phyloP scores from a whole-genome alignment of 2,329 filamentous ascomycete genomes.

The Xylaria sp. region DNA sequence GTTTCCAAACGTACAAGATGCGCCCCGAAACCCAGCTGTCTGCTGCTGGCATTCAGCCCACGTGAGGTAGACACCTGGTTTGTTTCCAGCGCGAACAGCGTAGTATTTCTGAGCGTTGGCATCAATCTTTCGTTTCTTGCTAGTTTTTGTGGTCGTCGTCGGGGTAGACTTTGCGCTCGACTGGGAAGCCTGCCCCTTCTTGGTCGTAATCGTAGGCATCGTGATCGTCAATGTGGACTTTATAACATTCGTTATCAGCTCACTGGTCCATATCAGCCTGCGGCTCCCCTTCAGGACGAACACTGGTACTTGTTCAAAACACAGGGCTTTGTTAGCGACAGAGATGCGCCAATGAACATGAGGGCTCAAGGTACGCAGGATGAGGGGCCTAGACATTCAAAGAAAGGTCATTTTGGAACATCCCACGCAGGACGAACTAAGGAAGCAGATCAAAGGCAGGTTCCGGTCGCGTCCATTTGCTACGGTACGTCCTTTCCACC shows the following conservation, averaged over 20 bases:
- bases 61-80: slow-evolving; percentile 65
- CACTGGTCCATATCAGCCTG: slow-evolving; percentile 36
- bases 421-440: slow-evolving; percentile 21
- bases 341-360: slow-evolving; percentile 18
- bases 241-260: slow-evolving; percentile 14
- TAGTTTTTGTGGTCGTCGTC: slow-evolving; percentile 28
- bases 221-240: slow-evolving; percentile 25
- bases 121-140: slow-evolving; percentile 57
- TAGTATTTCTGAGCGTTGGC: slow-evolving; percentile 62
- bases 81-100: slow-evolving; percentile 62
- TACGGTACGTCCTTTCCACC: slow-evolving; percentile 8
- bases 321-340: slow-evolving; percentile 35
- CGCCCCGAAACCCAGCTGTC: slow-evolving; percentile 66
- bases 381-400: slow-evolving; percentile 35
- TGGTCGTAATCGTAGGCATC: slow-evolving; percentile 35
- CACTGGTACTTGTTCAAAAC: slow-evolving; percentile 33
- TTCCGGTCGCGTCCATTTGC: slow-evolving; percentile 37
- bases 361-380: slow-evolving; percentile 27
- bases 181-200: slow-evolving; percentile 28
- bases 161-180: slow-evolving; percentile 17
- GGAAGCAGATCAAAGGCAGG: slow-evolving; percentile 32
- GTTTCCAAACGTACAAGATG: slow-evolving; percentile 64
- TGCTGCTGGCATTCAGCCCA: slow-evolving; percentile 68
- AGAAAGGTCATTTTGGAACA: slow-evolving; percentile 37
- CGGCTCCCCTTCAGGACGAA: slow-evolving; percentile 23